These are phyloP conservation scores for Byssochlamys sp. DNA, from an alignment of 2,329 filamentous ascomycete species.

Conservation along the genomic window DNA sequence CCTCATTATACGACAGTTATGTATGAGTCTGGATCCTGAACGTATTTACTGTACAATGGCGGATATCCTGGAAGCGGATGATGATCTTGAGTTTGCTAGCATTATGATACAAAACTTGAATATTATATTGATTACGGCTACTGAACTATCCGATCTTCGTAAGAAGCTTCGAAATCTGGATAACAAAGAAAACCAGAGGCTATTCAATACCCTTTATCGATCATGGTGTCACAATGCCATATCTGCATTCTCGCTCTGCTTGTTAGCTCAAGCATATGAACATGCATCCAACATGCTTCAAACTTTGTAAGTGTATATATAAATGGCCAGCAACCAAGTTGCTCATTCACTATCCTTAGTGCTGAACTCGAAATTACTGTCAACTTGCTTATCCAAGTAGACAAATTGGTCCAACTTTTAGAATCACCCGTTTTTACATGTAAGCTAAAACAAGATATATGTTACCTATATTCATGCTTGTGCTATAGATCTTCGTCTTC, in stretches of 20 bases:
- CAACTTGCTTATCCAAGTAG: conserved; percentile 95
- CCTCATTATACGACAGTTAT: conserved; percentile 89
- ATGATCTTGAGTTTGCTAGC: conserved; percentile 95
- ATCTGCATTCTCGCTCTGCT: conserved; percentile 87
- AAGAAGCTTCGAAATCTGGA: conserved; percentile 85
- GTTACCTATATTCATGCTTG: conserved; percentile 4
- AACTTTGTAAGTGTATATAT: conserved; percentile 60
- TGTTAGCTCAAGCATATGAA: conserved; percentile 93
- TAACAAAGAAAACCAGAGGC: conserved; percentile 85
- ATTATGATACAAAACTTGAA: conserved; percentile 99
- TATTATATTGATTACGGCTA: conserved; percentile 95
- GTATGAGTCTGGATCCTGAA: conserved; percentile 83
- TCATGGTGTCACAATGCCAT: conserved; percentile 99
- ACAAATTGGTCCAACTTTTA: conserved; percentile 91
- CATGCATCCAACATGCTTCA: conserved; percentile 93
- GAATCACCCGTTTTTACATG: conserved; percentile 97
- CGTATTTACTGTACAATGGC: conserved; percentile 91
- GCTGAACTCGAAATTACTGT: conserved; percentile 98
- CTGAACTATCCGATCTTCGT: conserved; percentile 79
- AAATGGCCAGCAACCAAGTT: background rate
- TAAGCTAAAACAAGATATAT: too few species aligned
- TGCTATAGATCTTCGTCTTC: conserved; percentile 72
- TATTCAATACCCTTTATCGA: conserved; percentile 87
- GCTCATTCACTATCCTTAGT: conserved; percentile 41
- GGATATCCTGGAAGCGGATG: conserved; percentile 93